Percentiles rank a stretch among this genome's conserved stretches.
Evolutionary conservation across 148 eudicot species (phyloP).

Genomic region (Drosera capensis): DNA sequence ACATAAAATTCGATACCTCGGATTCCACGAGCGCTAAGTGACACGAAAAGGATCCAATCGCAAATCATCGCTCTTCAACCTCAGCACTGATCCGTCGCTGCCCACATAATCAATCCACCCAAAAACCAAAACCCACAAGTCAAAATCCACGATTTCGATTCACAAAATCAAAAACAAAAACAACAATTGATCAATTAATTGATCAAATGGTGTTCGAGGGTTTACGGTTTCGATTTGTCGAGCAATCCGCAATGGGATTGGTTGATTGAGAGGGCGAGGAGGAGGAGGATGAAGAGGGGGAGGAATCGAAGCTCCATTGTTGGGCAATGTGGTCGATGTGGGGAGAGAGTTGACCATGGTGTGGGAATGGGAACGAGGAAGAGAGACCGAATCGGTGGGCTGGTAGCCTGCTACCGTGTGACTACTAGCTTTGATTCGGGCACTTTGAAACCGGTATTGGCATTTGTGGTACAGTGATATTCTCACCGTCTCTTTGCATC

Average conservation of each 20-base stretch:
- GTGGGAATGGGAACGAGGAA: too few species aligned
- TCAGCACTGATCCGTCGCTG: constrained; percentile 25
- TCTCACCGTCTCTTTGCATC: too few species aligned
- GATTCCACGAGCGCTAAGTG: constrained; percentile 70
- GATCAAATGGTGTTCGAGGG: neutral
- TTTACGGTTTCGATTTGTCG: constrained; percentile 8
- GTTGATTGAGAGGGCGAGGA: constrained; percentile 8
- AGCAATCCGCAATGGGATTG: constrained; percentile 6
- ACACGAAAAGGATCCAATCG: constrained; percentile 69
- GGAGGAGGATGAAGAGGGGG: constrained; percentile 7
- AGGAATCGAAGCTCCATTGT: too few species aligned
- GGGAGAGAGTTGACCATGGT: too few species aligned
- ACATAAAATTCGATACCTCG: constrained; percentile 67
- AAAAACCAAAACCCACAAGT: neutral
- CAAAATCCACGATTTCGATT: too few species aligned
- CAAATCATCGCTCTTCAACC: constrained; percentile 34
- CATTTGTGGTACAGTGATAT: too few species aligned
- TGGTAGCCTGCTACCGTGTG: too few species aligned
- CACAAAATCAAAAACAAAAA: neutral
- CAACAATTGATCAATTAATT: neutral
- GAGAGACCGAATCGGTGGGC: too few species aligned
- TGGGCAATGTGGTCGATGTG: too few species aligned
- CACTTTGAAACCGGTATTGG: too few species aligned
- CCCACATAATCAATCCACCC: neutral
- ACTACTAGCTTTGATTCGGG: too few species aligned